A percentile compares a stretch with the other conserved stretches of the same genome.
These are phyloP conservation scores for Clonostachys solani DNA, from an alignment of 2,329 filamentous ascomycete species.

Conservation along the genomic window DNA sequence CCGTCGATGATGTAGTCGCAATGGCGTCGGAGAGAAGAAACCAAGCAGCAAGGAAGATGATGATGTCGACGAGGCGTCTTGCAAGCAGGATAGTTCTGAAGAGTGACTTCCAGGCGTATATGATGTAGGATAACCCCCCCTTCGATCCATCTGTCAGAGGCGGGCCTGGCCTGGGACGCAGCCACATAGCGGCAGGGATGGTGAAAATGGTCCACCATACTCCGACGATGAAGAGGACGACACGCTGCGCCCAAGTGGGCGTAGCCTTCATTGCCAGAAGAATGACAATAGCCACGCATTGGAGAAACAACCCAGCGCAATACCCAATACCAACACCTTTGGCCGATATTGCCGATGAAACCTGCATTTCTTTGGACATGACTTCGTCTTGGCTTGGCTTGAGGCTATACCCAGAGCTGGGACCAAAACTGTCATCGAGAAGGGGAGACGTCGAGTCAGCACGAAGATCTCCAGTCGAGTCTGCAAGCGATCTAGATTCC, in stretches of 20 bases:
- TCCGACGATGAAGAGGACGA: constrained; percentile 84
- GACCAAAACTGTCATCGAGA: constrained; percentile 23
- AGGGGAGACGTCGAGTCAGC: constrained; percentile 42
- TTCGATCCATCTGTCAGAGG: constrained; percentile 52
- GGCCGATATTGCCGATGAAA: constrained; percentile 89
- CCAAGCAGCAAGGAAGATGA: constrained; percentile 83
- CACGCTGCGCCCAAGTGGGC: constrained; percentile 71
- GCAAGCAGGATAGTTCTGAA: constrained; percentile 77
- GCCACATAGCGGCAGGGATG: constrained; percentile 81
- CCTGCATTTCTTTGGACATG: constrained; percentile 64
- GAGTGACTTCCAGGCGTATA: constrained; percentile 82
- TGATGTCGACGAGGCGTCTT: constrained; percentile 65
- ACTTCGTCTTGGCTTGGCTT: constrained; percentile 23
- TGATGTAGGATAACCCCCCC: constrained; percentile 67
- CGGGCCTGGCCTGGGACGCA: constrained; percentile 84
- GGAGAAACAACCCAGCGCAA: constrained; percentile 77
- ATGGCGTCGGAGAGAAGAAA: constrained; percentile 93
- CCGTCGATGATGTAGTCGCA: constrained; percentile 90
- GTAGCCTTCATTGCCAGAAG: constrained; percentile 70
- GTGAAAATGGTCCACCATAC: constrained; percentile 93
- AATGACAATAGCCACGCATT: constrained; percentile 75
- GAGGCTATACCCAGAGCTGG: neutral
- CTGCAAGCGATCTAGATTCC: constrained; percentile 28
- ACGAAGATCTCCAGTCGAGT: constrained; percentile 21
- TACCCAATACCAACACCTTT: constrained; percentile 94